Base-by-base conservation (phyloP, 768 basidiomycete species). In the Kondoa subrosea region DNA sequence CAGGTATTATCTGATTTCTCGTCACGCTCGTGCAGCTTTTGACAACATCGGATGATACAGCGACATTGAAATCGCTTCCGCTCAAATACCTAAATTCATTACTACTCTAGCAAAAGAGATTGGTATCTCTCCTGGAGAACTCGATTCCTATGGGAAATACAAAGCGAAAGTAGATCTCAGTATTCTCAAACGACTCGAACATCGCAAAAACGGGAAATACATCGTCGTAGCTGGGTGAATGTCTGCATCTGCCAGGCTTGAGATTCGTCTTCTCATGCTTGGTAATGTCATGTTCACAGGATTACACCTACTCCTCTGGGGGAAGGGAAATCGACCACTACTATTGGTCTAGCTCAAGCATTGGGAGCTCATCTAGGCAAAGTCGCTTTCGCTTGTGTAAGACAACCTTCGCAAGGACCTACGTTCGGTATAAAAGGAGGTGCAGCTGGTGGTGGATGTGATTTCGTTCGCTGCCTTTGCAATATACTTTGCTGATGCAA, bases 361-460 rank as follows among this genome's bases (percentile, higher is more conserved):
- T 82, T 99, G 68, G 91, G 91, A 57, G 95, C 92, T 59, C 91
- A 95, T 76, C 84, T 96, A 34, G 85, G 86, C 68, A 89, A 92
- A 66, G 87, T 89, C 33, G 83, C 91, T 12, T 96, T 95, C 77
- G 93, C 95, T 59, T 95, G 91, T 77, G 91, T 97, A 27, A 87
- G 93, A 66, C 95, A 99, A 76, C 95, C 95, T 2, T 91, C 90
- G 79, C 93, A 99, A 78, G 93, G 95, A 15, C 93, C 93, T 34
- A 97, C 93, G 0, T 99, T 97, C 76, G 93, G 93, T 72, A 95
- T 99, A 81, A 99, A 99, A 78, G 93, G 93, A 72, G 95, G 93
- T 73, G 93, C 93, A 40, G 93, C 93, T 57, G 93, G 95, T 56
- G 93, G 93, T 69, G 93, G 93, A 65, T 99, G 40, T 50, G 21